phyloP scores from a whole-genome alignment of 2,329 filamentous ascomycete genomes.

The Clarireedia paspali region DNA sequence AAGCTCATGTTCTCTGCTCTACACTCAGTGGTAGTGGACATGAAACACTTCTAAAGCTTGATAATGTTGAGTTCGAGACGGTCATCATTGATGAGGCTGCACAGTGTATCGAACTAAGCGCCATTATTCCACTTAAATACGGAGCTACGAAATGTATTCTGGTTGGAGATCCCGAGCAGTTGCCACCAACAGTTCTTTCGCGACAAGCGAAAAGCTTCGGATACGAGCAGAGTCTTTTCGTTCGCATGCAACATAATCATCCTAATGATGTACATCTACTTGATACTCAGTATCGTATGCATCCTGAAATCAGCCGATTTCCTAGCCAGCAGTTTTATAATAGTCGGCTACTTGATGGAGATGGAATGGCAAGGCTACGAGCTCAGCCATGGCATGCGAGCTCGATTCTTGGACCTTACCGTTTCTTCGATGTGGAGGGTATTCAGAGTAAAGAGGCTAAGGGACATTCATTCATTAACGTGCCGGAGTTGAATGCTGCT shows the following conservation, averaged over 20 bases:
- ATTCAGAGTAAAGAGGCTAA: slow-evolving; percentile 72
- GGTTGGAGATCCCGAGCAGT: slow-evolving; percentile 93
- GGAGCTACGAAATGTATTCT: slow-evolving; percentile 94
- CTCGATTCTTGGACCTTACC: slow-evolving; percentile 77
- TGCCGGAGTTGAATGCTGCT: slow-evolving; percentile 78
- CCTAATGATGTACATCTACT: slow-evolving; percentile 83
- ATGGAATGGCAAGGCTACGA: slow-evolving; percentile 70
- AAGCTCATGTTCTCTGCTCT: slow-evolving; percentile 86
- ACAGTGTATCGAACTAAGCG: slow-evolving; percentile 95
- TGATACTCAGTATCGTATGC: slow-evolving; percentile 99
- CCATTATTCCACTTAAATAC: slow-evolving; percentile 94
- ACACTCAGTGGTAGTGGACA: slow-evolving; percentile 94
- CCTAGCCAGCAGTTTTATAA: slow-evolving; percentile 93
- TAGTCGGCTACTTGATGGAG: slow-evolving; percentile 74
- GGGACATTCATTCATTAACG: slow-evolving; percentile 85
- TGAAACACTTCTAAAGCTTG: slow-evolving; percentile 67
- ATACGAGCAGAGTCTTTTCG: slow-evolving; percentile 97
- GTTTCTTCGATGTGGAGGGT: slow-evolving; percentile 94
- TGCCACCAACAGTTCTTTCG: slow-evolving; percentile 92
- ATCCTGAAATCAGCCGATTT: slow-evolving; percentile 89
- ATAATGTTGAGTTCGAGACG: slow-evolving; percentile 96
- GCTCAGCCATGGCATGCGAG: slow-evolving; percentile 79
- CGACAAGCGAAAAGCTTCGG: slow-evolving; percentile 87
- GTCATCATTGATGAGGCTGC: slow-evolving; percentile 98
- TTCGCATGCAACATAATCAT: slow-evolving; percentile 93